These are phyloP conservation scores for Ceratonia siliqua DNA, from an alignment of 306 rosid genomes.

Conservation along the genomic window DNA sequence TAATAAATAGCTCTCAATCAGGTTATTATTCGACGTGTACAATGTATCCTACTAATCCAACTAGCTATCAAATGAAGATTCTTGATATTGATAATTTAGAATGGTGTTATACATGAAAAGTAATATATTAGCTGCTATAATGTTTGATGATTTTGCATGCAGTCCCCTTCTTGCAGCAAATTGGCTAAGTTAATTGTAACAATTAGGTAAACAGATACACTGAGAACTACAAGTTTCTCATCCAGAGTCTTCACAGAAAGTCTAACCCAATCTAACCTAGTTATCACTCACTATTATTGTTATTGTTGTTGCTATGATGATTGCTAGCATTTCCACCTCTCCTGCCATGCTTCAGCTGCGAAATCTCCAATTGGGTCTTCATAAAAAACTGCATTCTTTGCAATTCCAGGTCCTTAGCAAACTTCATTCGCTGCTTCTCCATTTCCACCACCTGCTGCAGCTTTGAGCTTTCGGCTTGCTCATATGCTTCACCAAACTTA, in stretches of 20 bases:
- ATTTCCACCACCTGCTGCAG: constrained; percentile 89
- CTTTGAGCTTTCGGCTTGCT: constrained; percentile 85
- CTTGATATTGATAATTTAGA: constrained; percentile 20
- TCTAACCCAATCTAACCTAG: constrained; percentile 49
- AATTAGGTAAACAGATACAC: constrained; percentile 30
- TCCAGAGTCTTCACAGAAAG: constrained; percentile 24
- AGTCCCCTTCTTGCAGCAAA: constrained; percentile 29
- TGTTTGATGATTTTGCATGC: constrained; percentile 12
- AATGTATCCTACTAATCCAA: neutral
- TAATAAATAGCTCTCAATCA: neutral
- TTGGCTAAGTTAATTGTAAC: constrained; percentile 37
- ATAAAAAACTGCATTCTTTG: constrained; percentile 97
- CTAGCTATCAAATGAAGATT: constrained; percentile 3
- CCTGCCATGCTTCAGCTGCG: constrained; percentile 77
- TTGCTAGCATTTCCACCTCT: constrained; percentile 58
- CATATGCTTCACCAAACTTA: constrained; percentile 92
- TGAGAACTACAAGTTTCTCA: constrained; percentile 23
- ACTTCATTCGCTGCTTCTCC: constrained; percentile 99
- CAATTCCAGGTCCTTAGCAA: constrained; percentile 80
- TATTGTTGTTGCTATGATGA: constrained; percentile 48
- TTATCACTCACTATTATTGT: constrained; percentile 74
- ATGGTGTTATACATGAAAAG: constrained; percentile 35
- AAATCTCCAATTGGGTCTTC: constrained; percentile 90
- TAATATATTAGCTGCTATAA: constrained; percentile 39
- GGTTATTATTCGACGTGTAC: neutral